These are phyloP conservation scores for Vigna reflexopilosa DNA, from an alignment of 306 rosid species.

Conservation along the genomic window DNA sequence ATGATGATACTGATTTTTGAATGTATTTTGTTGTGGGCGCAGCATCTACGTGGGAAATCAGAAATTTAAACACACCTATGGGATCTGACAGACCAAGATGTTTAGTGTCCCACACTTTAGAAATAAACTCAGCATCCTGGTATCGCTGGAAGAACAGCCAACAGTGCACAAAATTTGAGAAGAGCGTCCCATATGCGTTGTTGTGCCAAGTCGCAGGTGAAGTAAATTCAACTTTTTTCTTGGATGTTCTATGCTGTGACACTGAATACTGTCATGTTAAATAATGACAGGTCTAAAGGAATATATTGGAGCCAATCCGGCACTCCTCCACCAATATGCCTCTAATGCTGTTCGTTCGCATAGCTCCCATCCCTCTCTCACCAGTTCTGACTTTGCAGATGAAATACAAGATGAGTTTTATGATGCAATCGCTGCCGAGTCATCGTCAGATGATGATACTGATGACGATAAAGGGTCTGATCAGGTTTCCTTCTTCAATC, in stretches of 20 bases:
- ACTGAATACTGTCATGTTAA: slow-evolving; percentile 34
- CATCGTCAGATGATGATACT: slow-evolving; percentile 58
- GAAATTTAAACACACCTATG: slow-evolving; percentile 74
- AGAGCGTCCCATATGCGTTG: slow-evolving; percentile 85
- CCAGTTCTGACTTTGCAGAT: slow-evolving; percentile 60
- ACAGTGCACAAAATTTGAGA: slow-evolving; percentile 78
- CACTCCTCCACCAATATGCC: slow-evolving; percentile 53
- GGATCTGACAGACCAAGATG: slow-evolving; percentile 69
- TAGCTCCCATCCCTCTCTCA: slow-evolving; percentile 52
- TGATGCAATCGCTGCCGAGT: slow-evolving; percentile 79
- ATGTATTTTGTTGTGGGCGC: slow-evolving; percentile 35
- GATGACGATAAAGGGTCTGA: slow-evolving; percentile 33
- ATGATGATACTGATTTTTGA: no score
- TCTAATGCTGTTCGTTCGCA: slow-evolving; percentile 57
- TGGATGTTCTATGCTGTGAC: not conserved
- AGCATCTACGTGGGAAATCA: slow-evolving; percentile 98
- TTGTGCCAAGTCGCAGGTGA: slow-evolving; percentile 94
- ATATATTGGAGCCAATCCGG: slow-evolving; percentile 85
- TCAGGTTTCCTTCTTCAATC: slow-evolving; percentile 54
- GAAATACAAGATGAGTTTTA: slow-evolving; percentile 84
- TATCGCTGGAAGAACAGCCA: slow-evolving; percentile 74
- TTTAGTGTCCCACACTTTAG: slow-evolving; percentile 87
- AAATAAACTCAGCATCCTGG: slow-evolving; percentile 81
- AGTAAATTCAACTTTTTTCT: slow-evolving; percentile 35
- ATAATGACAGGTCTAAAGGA: slow-evolving; percentile 81